Percentiles rank a stretch among this genome's conserved stretches.
Conservation (phyloP, 169 alveolate species). For the Plasmodium gallinaceum region DNA sequence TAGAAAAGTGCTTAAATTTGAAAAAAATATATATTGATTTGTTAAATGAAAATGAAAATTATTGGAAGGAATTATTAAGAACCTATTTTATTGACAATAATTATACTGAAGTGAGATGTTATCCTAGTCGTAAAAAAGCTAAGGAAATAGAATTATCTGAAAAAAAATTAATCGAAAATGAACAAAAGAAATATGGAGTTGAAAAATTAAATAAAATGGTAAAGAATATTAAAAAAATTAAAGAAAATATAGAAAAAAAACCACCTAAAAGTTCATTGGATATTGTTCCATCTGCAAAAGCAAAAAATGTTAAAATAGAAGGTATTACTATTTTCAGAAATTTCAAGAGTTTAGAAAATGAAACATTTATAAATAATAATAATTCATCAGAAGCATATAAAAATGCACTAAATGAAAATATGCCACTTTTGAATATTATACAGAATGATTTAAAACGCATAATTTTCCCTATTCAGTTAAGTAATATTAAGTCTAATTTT, state of each 20-base stretch:
- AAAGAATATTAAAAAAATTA: conserved; percentile 62
- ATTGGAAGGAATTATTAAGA: conserved; percentile 81
- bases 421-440: neutral
- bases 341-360: conserved; percentile 27
- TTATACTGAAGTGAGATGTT: conserved; percentile 70
- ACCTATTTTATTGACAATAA: conserved; percentile 72
- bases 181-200: conserved; percentile 66
- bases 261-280: conserved; percentile 77
- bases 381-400: neutral
- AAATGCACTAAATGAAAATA: conserved; percentile 14
- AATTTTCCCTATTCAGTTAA: conserved; percentile 78
- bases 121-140: conserved; percentile 80
- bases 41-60: conserved; percentile 76
- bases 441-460: conserved; percentile 55
- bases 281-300: conserved; percentile 51
- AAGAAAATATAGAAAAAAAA: conserved; percentile 42
- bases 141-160: conserved; percentile 76
- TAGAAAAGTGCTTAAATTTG: conserved; percentile 68
- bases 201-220: conserved; percentile 76
- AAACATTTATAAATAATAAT: neutral
- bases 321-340: conserved; percentile 76
- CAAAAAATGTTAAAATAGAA: conserved; percentile 51
- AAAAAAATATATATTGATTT: conserved; percentile 34
- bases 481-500: conserved; percentile 81
- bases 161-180: conserved; percentile 62